These are phyloP conservation scores for Trichoderma gamsii DNA, from an alignment of 495 filamentous ascomycete species.

Conservation along the genomic window DNA sequence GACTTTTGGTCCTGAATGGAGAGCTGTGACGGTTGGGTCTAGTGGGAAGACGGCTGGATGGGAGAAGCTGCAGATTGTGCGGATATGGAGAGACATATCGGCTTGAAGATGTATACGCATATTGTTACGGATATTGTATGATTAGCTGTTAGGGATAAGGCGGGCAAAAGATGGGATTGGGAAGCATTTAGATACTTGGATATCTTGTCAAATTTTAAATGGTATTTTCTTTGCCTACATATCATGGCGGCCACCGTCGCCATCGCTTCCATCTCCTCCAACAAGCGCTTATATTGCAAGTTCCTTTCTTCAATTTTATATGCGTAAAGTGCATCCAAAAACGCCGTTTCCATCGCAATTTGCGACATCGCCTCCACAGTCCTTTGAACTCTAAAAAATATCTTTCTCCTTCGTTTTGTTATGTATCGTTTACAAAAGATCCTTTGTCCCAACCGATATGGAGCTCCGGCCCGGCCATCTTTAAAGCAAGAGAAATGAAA, in stretches of 20 bases:
- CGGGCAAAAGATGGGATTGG: background rate
- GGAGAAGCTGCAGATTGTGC: constrained; percentile 80
- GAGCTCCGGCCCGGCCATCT: background rate
- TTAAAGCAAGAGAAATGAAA: background rate
- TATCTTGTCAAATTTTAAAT: background rate
- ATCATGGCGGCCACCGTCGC: background rate
- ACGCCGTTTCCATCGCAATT: constrained; percentile 11
- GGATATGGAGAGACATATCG: constrained; percentile 56
- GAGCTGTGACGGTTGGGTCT: constrained; percentile 67
- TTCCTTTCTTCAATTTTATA: background rate
- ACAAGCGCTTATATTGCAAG: background rate
- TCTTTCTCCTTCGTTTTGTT: background rate
- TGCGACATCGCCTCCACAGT: constrained; percentile 3
- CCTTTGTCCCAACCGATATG: background rate
- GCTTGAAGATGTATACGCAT: background rate
- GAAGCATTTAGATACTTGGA: background rate
- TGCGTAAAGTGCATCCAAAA: constrained; percentile 10
- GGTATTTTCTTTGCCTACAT: background rate
- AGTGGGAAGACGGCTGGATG: constrained; percentile 85
- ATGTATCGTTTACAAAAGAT: constrained; percentile 5
- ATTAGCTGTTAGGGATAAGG: too few relatives aligned
- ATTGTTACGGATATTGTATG: background rate
- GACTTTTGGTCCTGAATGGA: constrained; percentile 54
- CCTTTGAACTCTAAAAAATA: background rate
- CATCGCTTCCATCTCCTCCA: background rate